phyloP scores from a whole-genome alignment of 1,284 basidiomycete genomes.

The Entoloma clypeatum region DNA sequence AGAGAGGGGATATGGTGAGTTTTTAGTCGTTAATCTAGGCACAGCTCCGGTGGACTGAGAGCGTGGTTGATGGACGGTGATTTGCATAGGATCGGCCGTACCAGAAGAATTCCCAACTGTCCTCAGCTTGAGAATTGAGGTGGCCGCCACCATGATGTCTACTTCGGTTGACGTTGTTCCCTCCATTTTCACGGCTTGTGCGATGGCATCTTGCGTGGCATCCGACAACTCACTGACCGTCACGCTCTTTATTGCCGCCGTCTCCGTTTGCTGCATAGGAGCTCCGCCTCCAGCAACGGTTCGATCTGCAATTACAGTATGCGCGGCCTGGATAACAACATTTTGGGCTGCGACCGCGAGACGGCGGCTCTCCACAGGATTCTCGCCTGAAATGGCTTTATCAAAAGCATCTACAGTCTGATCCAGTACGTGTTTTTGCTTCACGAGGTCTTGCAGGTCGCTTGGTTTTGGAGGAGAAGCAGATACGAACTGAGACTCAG shows the following conservation, averaged over 20 bases:
- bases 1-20: conserved; percentile 30
- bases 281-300: conserved; percentile 34
- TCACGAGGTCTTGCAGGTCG: conserved; percentile 63
- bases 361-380: conserved; percentile 39
- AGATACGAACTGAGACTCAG: conserved; percentile 59
- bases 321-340: conserved; percentile 74
- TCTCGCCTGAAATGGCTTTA: conserved; percentile 54
- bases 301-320: conserved; percentile 43
- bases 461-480: conserved; percentile 45
- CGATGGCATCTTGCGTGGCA: conserved; percentile 70
- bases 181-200: conserved; percentile 62
- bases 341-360: conserved; percentile 70
- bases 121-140: conserved; percentile 48
- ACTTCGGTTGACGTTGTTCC: conserved; percentile 61
- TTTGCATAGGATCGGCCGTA: conserved; percentile 8
- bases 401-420: conserved; percentile 74
- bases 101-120: conserved; percentile 24
- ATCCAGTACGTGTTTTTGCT: conserved; percentile 76
- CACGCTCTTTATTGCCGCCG: conserved; percentile 50
- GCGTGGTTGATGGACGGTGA: conserved; percentile 13
- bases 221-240: conserved; percentile 75
- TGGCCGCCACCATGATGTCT: conserved; percentile 64
- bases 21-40: conserved; percentile 21
- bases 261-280: conserved; percentile 33
- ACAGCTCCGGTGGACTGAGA: conserved; percentile 17